Base-by-base conservation (phyloP, 2,329 filamentous ascomycete species). In the Fusarium haematococcum region DNA sequence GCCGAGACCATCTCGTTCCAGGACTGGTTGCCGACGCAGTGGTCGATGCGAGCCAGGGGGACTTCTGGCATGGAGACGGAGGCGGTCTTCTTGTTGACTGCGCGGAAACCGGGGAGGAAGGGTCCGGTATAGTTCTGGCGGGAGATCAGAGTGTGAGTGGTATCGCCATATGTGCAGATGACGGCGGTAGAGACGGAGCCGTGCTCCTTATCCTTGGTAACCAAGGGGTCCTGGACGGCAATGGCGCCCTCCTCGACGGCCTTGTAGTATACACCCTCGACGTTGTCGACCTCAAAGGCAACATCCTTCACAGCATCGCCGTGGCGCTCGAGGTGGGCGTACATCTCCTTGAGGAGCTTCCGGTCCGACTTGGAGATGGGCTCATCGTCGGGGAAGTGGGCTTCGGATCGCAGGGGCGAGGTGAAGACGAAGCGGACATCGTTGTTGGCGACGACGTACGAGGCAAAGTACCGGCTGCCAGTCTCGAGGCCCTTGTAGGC, bases 11-110 rank as follows among this genome's bases (percentile, higher is more conserved):
- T 97, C 83, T 95, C 92, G 83, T 95, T 88, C 96, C 96, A 98
- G 84, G 95, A 93, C 86, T 98, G 95, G 87, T 98, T 98, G 75
- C 96, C 96, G 77, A 98, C 96, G 84, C 96, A 98, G 88, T 98
- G 96, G 85, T 98, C 96, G 84, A 98, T 95, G 76, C 91, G 91
- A 71, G 89, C 88, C 64, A 98, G 89, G 11, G 86, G 83, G 16
- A 97, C 89, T 1, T 85, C 78, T 0, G 95, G 94, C 25, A 94
- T 85, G 32, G 82, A 54, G 13, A 85, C 76, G 23, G 80, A 83
- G 30, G 82, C 79, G 3, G 83, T 81, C 67, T 81, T 75, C 63
- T 81, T 80, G 54, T 82, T 84, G 45, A 88, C 89, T 8, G 89
- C 83, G 52, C 91, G 90, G 86, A 93, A 98, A 10, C 95, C 95